Conservation (phyloP, 495 filamentous ascomycete species). For the Cercophora samala region DNA sequence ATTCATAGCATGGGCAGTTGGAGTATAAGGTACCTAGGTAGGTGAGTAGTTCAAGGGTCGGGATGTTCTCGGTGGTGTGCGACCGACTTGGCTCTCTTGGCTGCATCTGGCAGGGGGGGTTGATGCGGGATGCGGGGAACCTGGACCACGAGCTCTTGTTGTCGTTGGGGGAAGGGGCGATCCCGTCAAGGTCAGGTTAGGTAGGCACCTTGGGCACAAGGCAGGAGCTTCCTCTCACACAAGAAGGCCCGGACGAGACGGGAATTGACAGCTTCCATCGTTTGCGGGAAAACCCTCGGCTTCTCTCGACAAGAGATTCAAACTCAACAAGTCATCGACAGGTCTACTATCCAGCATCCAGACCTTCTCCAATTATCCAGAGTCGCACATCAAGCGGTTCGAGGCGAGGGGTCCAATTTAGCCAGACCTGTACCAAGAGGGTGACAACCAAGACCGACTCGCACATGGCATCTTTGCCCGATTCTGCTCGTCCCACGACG, state of each 20-base stretch:
- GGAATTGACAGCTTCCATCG: too few relatives aligned
- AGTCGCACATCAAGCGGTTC: background rate
- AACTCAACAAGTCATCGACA: background rate
- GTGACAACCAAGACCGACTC: background rate
- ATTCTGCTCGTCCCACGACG: background rate
- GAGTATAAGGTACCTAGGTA: too few relatives aligned
- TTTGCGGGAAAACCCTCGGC: background rate
- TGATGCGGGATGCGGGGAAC: background rate
- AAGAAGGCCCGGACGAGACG: too few relatives aligned
- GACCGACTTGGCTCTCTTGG: constrained; percentile 1
- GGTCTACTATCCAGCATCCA: background rate
- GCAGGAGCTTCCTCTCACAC: too few relatives aligned
- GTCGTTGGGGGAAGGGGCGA: background rate
- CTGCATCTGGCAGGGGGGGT: background rate
- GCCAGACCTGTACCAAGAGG: constrained; percentile 4
- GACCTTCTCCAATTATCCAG: constrained; percentile 8
- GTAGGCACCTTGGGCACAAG: too few relatives aligned
- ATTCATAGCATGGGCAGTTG: constrained; percentile 13
- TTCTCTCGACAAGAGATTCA: background rate
- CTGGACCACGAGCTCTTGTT: background rate
- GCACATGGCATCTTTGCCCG: background rate
- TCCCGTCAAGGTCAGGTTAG: background rate
- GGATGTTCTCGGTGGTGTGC: constrained; percentile 5
- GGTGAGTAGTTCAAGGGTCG: constrained; percentile 2
- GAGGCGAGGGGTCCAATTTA: constrained; percentile 9